Percentiles rank a stretch among this genome's conserved stretches.
phyloP scores from a whole-genome alignment of 2,329 filamentous ascomycete species.

The Fusarium neocosmosporiellum region DNA sequence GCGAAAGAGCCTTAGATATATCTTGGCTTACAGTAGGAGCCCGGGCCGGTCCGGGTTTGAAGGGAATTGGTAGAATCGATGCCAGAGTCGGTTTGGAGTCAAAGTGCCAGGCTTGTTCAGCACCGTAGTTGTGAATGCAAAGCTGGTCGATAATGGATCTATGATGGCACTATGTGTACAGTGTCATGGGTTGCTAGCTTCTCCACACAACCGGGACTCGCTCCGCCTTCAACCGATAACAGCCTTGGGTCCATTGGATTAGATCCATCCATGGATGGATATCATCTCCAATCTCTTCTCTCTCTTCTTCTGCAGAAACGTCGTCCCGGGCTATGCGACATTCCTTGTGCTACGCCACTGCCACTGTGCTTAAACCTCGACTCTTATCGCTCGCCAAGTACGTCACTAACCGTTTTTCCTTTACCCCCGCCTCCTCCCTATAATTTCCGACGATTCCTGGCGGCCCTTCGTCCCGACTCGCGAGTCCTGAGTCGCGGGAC shows the following conservation, averaged over 20 bases:
- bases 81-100: not conserved
- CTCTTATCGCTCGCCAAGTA: conserved; percentile 11
- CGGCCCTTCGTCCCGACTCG: conserved; percentile 1
- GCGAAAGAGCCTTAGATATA: too few species aligned
- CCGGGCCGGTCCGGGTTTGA: not conserved
- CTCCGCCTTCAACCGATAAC: conserved; percentile 21
- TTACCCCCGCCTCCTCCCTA: not conserved
- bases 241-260: not conserved
- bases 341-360: not conserved
- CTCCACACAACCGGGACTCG: conserved; percentile 9
- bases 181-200: not conserved
- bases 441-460: conserved; percentile 13
- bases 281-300: conserved; percentile 4
- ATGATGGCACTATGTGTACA: not conserved
- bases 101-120: not conserved
- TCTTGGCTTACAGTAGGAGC: conserved; percentile 1
- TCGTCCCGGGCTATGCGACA: conserved; percentile 13
- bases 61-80: not conserved
- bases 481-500: not conserved
- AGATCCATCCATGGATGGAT: not conserved
- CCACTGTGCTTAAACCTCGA: not conserved
- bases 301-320: not conserved
- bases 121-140: not conserved
- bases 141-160: not conserved
- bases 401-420: conserved; percentile 7